Evolutionary conservation across 1,139 yeast species (phyloP).

Genomic region (Suhomyces terraborum): DNA sequence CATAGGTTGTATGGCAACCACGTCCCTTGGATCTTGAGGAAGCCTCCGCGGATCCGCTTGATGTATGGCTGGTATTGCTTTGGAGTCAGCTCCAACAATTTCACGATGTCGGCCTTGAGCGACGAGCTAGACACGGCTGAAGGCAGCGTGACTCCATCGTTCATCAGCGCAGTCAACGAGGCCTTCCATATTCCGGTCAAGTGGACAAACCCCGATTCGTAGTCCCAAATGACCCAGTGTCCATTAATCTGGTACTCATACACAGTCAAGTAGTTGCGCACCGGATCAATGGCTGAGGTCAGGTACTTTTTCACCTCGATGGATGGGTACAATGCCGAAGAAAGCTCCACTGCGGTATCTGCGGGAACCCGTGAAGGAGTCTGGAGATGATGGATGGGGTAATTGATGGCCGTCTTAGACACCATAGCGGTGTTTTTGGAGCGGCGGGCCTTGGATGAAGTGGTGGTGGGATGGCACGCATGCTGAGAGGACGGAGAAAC

Average conservation of each 20-base stretch:
- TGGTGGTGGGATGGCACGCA: neutral
- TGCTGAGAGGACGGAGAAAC: neutral
- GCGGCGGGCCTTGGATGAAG: conserved; percentile 5
- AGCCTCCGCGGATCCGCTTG: conserved; percentile 86
- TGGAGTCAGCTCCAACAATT: conserved; percentile 72
- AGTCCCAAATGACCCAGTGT: conserved; percentile 85
- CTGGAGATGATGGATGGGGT: conserved; percentile 25
- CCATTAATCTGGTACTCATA: conserved; percentile 67
- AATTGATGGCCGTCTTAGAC: conserved; percentile 20
- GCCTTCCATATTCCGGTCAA: conserved; percentile 90
- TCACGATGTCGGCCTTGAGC: conserved; percentile 74
- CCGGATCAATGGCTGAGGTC: conserved; percentile 59
- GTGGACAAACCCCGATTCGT: conserved; percentile 84
- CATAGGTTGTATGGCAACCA: conserved; percentile 84
- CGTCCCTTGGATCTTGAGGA: conserved; percentile 90
- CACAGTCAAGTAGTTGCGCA: conserved; percentile 68
- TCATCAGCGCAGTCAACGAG: conserved; percentile 41
- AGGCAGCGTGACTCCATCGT: conserved; percentile 12
- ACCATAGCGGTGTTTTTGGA: conserved; percentile 10
- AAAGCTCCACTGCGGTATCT: conserved; percentile 28
- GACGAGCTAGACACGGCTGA: conserved; percentile 26
- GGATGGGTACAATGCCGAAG: conserved; percentile 36
- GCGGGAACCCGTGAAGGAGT: conserved; percentile 22
- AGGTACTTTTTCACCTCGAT: conserved; percentile 67
- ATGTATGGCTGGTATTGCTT: conserved; percentile 63